Conservation (phyloP, 2,329 filamentous ascomycete genomes). For the Allantophomopsis lycopodina region DNA sequence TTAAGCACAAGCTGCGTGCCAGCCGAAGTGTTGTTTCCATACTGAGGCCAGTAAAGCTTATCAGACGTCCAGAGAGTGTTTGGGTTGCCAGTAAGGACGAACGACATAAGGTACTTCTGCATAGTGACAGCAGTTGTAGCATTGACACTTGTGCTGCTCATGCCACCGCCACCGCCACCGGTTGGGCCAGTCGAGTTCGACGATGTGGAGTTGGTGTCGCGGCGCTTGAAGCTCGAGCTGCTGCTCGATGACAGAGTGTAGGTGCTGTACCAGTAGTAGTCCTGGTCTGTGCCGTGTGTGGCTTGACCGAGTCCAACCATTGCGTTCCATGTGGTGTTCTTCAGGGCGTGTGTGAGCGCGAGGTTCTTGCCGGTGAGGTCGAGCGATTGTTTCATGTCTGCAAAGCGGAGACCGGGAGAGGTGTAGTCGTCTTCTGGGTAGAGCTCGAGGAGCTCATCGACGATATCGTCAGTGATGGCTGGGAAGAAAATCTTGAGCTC, state of each 20-base stretch:
- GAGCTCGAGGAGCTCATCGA: slow-evolving; percentile 16
- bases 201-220: slow-evolving; percentile 2
- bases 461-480: slow-evolving; percentile 18
- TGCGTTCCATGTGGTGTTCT: slow-evolving; percentile 23
- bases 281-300: slow-evolving; percentile 22
- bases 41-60: slow-evolving; percentile 20
- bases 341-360: slow-evolving; percentile 19
- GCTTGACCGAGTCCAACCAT: slow-evolving; percentile 17
- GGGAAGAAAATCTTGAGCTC: slow-evolving; percentile 20
- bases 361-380: slow-evolving; percentile 20
- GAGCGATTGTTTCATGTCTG: slow-evolving; percentile 22
- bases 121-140: slow-evolving; percentile 15
- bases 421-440: slow-evolving; percentile 20
- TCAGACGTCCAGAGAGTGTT: slow-evolving; percentile 18
- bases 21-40: slow-evolving; percentile 10
- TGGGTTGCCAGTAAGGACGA: slow-evolving; percentile 18
- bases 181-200: slow-evolving; percentile 5
- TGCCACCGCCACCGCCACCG: slow-evolving; percentile 7
- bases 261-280: slow-evolving; percentile 20
- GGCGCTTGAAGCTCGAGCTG: slow-evolving; percentile 1
- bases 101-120: slow-evolving; percentile 23
- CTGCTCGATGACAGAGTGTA: slow-evolving; percentile 10
- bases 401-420: slow-evolving; percentile 19
- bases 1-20: slow-evolving; percentile 18
- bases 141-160: slow-evolving; percentile 11